Base-by-base conservation (phyloP, 169 alveolate species). In the Plasmodium malariae region DNA sequence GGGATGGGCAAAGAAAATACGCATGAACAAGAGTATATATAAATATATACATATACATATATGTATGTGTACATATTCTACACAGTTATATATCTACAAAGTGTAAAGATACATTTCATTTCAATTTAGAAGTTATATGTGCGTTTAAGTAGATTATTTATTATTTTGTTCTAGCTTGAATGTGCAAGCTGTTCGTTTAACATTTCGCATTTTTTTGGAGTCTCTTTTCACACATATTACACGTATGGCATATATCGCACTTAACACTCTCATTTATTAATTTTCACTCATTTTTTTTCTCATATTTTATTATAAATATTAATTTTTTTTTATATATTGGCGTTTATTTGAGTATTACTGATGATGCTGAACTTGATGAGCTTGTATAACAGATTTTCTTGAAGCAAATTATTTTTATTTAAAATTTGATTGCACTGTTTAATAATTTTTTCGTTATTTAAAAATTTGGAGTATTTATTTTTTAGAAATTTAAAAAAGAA, bases 371-470 rank as follows among this genome's bases (percentile, higher is more conserved):
- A 83, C 7, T 54, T 65, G 37, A 83, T 26, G 30, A 83, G 19
- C 63, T 71, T 83, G 30, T 65, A 65, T 21, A 83, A 40, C 21
- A 73, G 12, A 57, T 83, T 83, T 21, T 83, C 48, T 30, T 67
- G 68, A 54, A 68, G 14, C n/a, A 26, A n/a, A 36, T 51, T 60
- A 83, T 83, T 65, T 1, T 37, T 37, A 19, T 55, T 43, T 45
- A 60, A 30, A 17, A 54, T n/a, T 30, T 37, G 12, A 30, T 7
- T 83, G 37, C 36, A 57, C 3, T 59, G 48, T 26, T 83, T 30
- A 19, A 65, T 71, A 12, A 65, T 65, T 65, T 83, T 67, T 26
- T 60, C 37, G 43, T 67, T 83, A 4, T 37, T 65, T 40, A 76
- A 43, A 54, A 83, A 83, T 30, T 11, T 45, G 24, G 70, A 37